Conservation (phyloP, 192 early-diverging fungal genomes). For the Chytriomyces sp. region DNA sequence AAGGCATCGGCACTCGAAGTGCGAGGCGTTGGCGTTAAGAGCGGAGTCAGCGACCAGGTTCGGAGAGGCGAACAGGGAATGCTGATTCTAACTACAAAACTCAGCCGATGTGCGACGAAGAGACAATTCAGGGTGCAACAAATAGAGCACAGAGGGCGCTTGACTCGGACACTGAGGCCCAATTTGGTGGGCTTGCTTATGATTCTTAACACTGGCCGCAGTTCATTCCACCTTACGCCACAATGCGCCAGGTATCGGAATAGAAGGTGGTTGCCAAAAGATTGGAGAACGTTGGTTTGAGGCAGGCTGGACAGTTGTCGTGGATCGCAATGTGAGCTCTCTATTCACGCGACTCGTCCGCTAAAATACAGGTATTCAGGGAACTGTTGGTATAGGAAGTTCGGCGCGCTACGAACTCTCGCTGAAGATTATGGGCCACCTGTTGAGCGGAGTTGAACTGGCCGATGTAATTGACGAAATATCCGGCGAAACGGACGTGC, state of each 20-base stretch:
- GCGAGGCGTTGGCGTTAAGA: constrained; percentile 1
- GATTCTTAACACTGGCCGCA: background rate
- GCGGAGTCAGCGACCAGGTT: constrained; percentile 33
- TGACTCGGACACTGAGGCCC: constrained; percentile 6
- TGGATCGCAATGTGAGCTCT: constrained; percentile 17
- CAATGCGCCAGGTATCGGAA: constrained; percentile 27
- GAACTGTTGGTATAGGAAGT: constrained; percentile 30
- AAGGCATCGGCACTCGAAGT: background rate
- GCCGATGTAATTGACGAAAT: constrained; percentile 38
- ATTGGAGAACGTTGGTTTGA: constrained; percentile 35
- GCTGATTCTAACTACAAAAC: background rate
- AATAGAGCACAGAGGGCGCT: constrained; percentile 30
- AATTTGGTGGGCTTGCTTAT: constrained; percentile 19
- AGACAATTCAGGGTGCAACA: constrained; percentile 36
- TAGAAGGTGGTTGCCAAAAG: constrained; percentile 37
- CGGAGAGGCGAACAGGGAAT: background rate
- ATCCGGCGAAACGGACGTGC: constrained; percentile 30
- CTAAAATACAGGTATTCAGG: constrained; percentile 9
- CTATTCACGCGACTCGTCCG: background rate
- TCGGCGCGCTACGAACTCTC: constrained; percentile 41
- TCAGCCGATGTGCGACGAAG: constrained; percentile 38
- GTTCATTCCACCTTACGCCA: background rate
- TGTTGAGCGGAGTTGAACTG: constrained; percentile 32
- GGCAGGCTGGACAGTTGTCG: constrained; percentile 36
- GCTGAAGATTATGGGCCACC: constrained; percentile 30